Percentiles rank a stretch among this genome's conserved stretches.
Conservation (phyloP, 768 basidiomycete species). For the Boletales sp. region DNA sequence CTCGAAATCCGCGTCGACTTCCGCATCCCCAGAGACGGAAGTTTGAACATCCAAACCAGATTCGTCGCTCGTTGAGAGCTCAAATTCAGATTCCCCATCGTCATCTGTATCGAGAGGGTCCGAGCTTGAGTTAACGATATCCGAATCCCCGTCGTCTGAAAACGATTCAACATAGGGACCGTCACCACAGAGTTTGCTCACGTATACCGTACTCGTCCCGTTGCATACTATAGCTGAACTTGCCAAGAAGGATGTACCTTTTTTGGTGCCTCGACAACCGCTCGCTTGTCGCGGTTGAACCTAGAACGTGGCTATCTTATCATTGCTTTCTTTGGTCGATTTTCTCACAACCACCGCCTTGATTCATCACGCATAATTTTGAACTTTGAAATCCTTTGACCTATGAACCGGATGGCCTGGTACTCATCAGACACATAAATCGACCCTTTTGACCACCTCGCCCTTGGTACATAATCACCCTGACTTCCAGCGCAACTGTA, state of each 20-base stretch:
- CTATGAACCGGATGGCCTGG: neutral
- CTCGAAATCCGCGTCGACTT: conserved; percentile 23
- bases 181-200: conserved; percentile 39
- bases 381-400: too few species aligned
- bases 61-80: conserved; percentile 9
- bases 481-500: neutral
- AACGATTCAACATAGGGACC: conserved; percentile 47
- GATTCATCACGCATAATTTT: too few species aligned
- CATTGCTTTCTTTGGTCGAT: too few species aligned
- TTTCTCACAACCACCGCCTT: too few species aligned
- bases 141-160: neutral
- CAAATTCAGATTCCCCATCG: conserved; percentile 5
- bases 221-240: neutral
- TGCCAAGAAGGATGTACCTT: neutral
- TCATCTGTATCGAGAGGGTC: conserved; percentile 4
- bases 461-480: neutral
- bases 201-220: neutral
- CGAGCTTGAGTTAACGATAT: conserved; percentile 4
- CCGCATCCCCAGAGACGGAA: conserved; percentile 1
- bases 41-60: conserved; percentile 1
- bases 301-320: too few species aligned
- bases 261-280: neutral
- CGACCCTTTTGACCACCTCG: neutral
- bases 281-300: too few species aligned
- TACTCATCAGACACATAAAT: neutral